phyloP scores from a whole-genome alignment of 768 basidiomycete species.

The Naganishia friedmannii region DNA sequence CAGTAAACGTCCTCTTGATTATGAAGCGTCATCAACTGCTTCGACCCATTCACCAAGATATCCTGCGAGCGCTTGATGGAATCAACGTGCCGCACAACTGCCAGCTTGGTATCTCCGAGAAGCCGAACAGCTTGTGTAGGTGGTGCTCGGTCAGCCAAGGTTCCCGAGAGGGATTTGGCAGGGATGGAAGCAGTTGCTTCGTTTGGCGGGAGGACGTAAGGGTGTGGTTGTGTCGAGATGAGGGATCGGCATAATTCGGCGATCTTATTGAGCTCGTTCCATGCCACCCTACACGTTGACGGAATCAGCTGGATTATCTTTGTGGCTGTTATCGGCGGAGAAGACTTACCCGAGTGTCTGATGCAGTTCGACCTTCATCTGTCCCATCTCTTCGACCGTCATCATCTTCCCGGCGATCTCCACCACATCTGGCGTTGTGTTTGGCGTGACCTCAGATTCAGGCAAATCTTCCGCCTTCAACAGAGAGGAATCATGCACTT shows the following conservation, averaged over 20 bases:
- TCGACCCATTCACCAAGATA: not conserved
- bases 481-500: not conserved
- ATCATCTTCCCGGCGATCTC: conserved; percentile 16
- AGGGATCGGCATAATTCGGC: conserved; percentile 26
- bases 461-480: not conserved
- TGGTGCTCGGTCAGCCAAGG: conserved; percentile 2
- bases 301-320: no score
- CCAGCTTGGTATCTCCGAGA: conserved; percentile 7
- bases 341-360: conserved; percentile 16
- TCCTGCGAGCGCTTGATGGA: conserved; percentile 7
- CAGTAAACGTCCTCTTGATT: conserved; percentile 4
- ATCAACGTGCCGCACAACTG: conserved; percentile 11
- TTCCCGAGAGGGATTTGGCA: conserved; percentile 13
- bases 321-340: no score
- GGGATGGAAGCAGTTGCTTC: conserved; percentile 22
- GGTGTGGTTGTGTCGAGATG: conserved; percentile 15
- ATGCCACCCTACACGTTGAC: conserved; percentile 27
- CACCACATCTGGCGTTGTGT: not conserved
- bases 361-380: conserved; percentile 25
- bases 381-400: conserved; percentile 27
- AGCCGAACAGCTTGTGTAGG: conserved; percentile 3
- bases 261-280: conserved; percentile 29
- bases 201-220: conserved; percentile 18
- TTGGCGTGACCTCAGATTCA: not conserved
- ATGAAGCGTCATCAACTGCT: not conserved